Evolutionary conservation across 2,329 filamentous ascomycete species (phyloP).

Genomic region (Metarhizium anisopliae): DNA sequence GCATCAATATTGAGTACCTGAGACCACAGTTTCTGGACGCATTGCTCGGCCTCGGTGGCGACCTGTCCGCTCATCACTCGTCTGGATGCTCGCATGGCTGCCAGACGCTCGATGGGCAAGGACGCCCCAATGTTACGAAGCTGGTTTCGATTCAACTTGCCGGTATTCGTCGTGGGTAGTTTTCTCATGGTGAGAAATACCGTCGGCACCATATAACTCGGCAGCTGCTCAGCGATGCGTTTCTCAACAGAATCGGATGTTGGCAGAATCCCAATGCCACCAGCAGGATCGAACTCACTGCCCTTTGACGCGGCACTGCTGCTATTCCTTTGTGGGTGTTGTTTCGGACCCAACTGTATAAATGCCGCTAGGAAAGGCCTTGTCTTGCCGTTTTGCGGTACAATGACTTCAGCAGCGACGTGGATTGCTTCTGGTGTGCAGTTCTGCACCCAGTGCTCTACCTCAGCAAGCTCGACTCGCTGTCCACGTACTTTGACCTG

Average conservation of each 20-base stretch:
- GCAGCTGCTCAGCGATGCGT: conserved; percentile 12
- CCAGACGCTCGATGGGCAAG: neutral
- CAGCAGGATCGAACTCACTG: no score
- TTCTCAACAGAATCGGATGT: no score
- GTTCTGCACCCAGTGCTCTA: neutral
- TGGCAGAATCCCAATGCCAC: no score
- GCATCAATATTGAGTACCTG: conserved; percentile 27
- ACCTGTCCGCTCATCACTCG: neutral
- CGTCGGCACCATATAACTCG: conserved; percentile 33
- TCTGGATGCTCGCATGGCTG: neutral
- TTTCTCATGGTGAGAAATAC: conserved; percentile 28
- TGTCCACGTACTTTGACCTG: conserved; percentile 4
- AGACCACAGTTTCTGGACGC: conserved; percentile 6
- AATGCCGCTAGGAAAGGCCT: neutral
- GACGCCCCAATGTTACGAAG: conserved; percentile 27
- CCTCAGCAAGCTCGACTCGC: conserved; percentile 3
- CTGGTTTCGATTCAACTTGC: conserved; percentile 34
- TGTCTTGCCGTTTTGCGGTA: neutral
- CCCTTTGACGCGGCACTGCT: no score
- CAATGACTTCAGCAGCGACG: neutral
- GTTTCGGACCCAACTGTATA: neutral
- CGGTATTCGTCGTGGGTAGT: conserved; percentile 32
- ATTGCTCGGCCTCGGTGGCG: neutral
- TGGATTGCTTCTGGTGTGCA: neutral
- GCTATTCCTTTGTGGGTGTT: no score